Base-by-base conservation (phyloP, 192 early-diverging fungal species). In the Coemansia sp. region DNA sequence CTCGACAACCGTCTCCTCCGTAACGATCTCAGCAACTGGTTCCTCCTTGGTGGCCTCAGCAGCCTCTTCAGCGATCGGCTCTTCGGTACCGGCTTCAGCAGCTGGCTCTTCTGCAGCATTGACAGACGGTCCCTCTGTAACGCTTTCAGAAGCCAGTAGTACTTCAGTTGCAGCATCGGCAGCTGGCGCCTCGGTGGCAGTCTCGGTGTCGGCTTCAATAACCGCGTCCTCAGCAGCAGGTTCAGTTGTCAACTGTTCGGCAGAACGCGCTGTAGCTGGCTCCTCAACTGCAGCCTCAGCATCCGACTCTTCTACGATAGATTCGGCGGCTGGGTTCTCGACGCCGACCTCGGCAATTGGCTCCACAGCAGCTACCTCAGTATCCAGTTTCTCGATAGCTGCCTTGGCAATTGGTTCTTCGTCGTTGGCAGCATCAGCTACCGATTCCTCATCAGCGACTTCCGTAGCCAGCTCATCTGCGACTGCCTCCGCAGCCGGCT, bases 271-370 rank as follows among this genome's bases (percentile, higher is more conserved):
- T 20, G 42, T 10, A 40, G 32, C 23, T 5, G 30, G 7, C 26
- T 60, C 48, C 53, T 60, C 52, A n/a, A n/a, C 38, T 29, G 20
- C 60, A 10, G 55, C 29, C 2, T 29, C 32, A 14, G 19, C 23
- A 34, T 34, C 32, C 10, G 30, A 11, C 9, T 43, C 58, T 19
- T 31, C 48, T 1, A 9, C 40, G 5, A 14, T 27, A 45, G 49
- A 15, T n/a, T 60, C 56, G 38, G 23, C 34, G 19, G 32, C 50
- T 0, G 50, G 52, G 12, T 27, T n/a, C 43, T 43, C 45, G 28
- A 12, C 29, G 15, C 39, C 23, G 5, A 50, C 53, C 2, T 56
- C 56, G 25, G 25, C 56, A 30, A 19, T 31, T 6, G 50, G 44
- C 6, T 41, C 39, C 4, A 11, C 59, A 19, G 35, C 5, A 42